Conservation (phyloP, 352 stramenopile genomes). For the Phytophthora fragariaefolia region DNA sequence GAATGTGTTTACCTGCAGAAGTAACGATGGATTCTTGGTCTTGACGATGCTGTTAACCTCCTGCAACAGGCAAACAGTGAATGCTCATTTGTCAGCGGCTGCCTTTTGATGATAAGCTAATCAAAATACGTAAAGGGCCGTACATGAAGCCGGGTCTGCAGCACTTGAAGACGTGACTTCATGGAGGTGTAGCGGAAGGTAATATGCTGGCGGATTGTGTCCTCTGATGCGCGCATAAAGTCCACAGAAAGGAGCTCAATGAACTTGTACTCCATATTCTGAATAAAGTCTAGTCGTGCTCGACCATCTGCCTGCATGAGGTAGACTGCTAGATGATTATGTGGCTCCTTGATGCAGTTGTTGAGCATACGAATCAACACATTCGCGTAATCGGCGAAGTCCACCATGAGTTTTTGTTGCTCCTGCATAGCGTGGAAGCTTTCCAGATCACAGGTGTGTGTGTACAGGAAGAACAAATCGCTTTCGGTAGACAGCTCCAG, state of each 20-base stretch:
- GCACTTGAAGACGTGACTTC: slow-evolving; percentile 91
- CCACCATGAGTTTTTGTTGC: slow-evolving; percentile 96
- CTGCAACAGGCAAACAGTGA: slow-evolving; percentile 26
- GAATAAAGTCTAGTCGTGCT: slow-evolving; percentile 94
- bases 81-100: slow-evolving; percentile 20
- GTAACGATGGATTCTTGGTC: slow-evolving; percentile 93
- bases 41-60: slow-evolving; percentile 96
- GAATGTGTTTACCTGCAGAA: slow-evolving; percentile 83
- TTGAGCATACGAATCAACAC: slow-evolving; percentile 96
- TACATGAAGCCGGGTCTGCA: slow-evolving; percentile 92
- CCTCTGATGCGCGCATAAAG: slow-evolving; percentile 90
- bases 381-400: slow-evolving; percentile 94
- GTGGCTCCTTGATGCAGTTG: slow-evolving; percentile 95
- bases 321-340: slow-evolving; percentile 94
- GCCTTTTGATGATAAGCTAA: not conserved
- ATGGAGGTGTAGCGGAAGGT: slow-evolving; percentile 95
- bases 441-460: slow-evolving; percentile 87
- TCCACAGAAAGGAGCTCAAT: slow-evolving; percentile 93
- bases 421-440: slow-evolving; percentile 93
- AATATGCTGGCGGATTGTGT: slow-evolving; percentile 93
- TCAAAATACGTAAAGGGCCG: slow-evolving; percentile 4
- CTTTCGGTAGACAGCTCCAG: slow-evolving; percentile 93
- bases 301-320: slow-evolving; percentile 93
- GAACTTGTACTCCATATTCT: slow-evolving; percentile 98
- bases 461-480: slow-evolving; percentile 95